Base-by-base conservation (phyloP, 2,329 filamentous ascomycete species). In the Nakataea oryzae region DNA sequence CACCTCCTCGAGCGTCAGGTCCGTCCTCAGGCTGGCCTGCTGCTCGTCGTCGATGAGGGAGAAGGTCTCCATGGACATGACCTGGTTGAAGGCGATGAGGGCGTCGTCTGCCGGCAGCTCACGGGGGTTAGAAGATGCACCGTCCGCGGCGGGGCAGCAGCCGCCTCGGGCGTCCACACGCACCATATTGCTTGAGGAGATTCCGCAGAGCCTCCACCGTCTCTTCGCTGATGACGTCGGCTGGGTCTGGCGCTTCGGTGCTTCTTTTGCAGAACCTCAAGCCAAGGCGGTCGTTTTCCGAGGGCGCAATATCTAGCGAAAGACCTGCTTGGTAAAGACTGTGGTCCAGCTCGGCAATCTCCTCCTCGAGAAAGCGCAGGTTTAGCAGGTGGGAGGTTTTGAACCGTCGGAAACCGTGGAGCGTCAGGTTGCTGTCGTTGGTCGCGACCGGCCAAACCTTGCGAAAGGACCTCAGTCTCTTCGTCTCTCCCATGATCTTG, bases 381-480 rank as follows among this genome's bases (percentile, higher is more conserved):
- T 73, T 75, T 21, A 75, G 62, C 3, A 74, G 65, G 58, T 76
- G 72, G 7, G 67, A 64, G 0, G 68, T 70, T 54, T 70, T 72
- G 59, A 70, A 72, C 4, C 70, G 66, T 12, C 69, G 67, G 54
- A 71, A 70, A 0, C 69, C 68, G 60, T 70, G 65, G 3, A 71
- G 62, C 12, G 68, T 69, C 2, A 71, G 34, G 56, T 69, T 68
- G 58, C 63, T 69, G 28, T 71, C 69, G 2, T 64, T 67, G 2
- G 69, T 72, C 26, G 64, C 67, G n/a, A 28, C 61, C 26, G 66
- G 60, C 70, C 68, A 70, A 24, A 58, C 26, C 57, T 57, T 58
- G 1, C 54, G 32, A 30, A 85, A 74, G 21, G 30, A 17, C 12
- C 7, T 17, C 3, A 21, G 13, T 21, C 34, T 12, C 2, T 41